Conservation (phyloP, 1,284 basidiomycete genomes). For the Sparassis latifolia region DNA sequence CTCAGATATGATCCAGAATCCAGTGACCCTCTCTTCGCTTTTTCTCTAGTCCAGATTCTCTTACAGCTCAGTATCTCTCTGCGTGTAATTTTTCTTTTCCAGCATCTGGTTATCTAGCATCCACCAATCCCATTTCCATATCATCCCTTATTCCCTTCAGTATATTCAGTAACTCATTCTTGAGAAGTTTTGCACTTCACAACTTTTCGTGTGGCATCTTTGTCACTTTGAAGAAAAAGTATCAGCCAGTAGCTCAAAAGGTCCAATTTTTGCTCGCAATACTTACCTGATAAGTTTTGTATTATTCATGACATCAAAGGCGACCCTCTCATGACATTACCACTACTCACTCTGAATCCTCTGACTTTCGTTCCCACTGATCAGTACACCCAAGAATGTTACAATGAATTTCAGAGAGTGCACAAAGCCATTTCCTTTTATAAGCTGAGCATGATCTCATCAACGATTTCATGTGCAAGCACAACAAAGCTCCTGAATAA, state of each 20-base stretch:
- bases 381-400: constrained; percentile 27
- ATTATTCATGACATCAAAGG: constrained; percentile 25
- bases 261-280: constrained; percentile 18
- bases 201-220: too few species aligned
- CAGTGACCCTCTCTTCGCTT: neutral
- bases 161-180: too few species aligned
- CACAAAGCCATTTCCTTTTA: constrained; percentile 24
- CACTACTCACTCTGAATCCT: constrained; percentile 8
- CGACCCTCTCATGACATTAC: constrained; percentile 26
- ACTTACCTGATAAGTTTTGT: constrained; percentile 23
- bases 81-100: neutral
- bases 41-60: neutral
- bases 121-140: neutral
- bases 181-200: too few species aligned
- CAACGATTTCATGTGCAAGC: constrained; percentile 23
- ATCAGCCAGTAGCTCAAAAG: constrained; percentile 29
- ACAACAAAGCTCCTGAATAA: constrained; percentile 21
- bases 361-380: constrained; percentile 20
- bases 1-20: neutral
- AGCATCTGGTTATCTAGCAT: too few species aligned
- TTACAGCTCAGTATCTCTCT: neutral
- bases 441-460: constrained; percentile 23
- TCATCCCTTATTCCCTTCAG: too few species aligned
- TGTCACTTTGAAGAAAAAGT: constrained; percentile 21
- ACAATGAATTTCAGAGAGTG: constrained; percentile 16